A percentile compares a stretch with the other conserved stretches of the same genome.
Conservation (phyloP, 1,139 yeast genomes). For the Saccharomyces uvarum region DNA sequence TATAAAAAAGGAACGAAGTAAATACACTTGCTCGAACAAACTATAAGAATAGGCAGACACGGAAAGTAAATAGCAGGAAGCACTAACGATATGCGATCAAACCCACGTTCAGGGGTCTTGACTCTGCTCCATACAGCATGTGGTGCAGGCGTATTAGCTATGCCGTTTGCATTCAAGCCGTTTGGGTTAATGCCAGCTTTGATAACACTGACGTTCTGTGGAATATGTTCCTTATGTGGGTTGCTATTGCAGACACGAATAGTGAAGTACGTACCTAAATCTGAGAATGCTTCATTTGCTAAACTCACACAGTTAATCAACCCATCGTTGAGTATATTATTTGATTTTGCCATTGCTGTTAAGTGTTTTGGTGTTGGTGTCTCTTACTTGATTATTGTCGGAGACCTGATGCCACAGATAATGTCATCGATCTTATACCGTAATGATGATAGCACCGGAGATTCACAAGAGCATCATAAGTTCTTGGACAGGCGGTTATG, state of each 20-base stretch:
- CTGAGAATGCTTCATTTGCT: slow-evolving; percentile 72
- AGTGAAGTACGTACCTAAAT: slow-evolving; percentile 48
- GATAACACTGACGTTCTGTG: slow-evolving; percentile 50
- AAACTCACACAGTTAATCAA: slow-evolving; percentile 70
- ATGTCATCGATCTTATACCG: slow-evolving; percentile 33
- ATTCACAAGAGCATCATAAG: not conserved
- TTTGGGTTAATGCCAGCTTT: slow-evolving; percentile 73
- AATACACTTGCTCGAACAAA: not conserved
- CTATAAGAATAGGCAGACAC: not conserved
- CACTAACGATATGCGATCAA: slow-evolving; percentile 14
- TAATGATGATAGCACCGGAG: slow-evolving; percentile 11
- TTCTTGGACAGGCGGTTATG: slow-evolving; percentile 48
- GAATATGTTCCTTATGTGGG: slow-evolving; percentile 24
- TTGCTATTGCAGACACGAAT: slow-evolving; percentile 26
- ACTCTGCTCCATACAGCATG: slow-evolving; percentile 51
- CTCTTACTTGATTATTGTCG: slow-evolving; percentile 65
- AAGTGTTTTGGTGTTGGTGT: slow-evolving; percentile 79
- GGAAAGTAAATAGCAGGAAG: not conserved
- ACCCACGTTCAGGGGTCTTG: slow-evolving; percentile 35
- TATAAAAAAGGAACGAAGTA: not conserved
- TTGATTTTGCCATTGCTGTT: slow-evolving; percentile 83
- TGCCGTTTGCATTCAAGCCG: slow-evolving; percentile 82
- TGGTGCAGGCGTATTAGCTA: slow-evolving; percentile 84
- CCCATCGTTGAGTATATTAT: slow-evolving; percentile 71
- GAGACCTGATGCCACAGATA: slow-evolving; percentile 69